Base-by-base conservation (phyloP, 257 asterid genomes). In the Penstemon barbatus region DNA sequence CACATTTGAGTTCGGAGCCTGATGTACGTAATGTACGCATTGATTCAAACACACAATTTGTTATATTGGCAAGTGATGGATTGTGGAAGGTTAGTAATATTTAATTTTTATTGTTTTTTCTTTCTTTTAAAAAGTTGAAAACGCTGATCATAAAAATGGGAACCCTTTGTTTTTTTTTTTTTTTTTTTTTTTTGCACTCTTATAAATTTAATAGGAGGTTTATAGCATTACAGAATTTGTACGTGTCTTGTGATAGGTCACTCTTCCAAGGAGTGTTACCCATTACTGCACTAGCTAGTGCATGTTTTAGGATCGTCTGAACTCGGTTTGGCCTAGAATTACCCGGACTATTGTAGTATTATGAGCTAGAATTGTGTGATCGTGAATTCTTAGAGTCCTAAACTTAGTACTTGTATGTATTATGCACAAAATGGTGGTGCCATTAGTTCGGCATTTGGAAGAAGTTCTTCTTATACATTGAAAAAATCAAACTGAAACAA, bases 11-110 rank as follows among this genome's bases (percentile, higher is more conserved):
- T 76, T 89, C 91, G 0, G 97, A 87, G 75, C 97, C 95, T 9
- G 95, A 89, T 72, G 79, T 89, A 38, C 48, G 81, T 57, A 72
- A 76, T 52, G 77, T 85, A 7, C 84, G 78, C 18, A 81, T 89
- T 44, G 85, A 85, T 68, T 70, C 83, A 0, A 74, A 59, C 40
- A 82, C 84, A 36, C 78, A 82, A 63, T 85, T 89, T 51, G 88
- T 71, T 13, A 87, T 89, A 67, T 77, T 89, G 84, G 97, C 97
- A 4, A 89, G 97, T 54, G 97, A 89, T 73, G 97, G 97, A 69
- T 74, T 89, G 76, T 89, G 97, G 97, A 89, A 89, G 95, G 97
- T 89, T 58, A 61, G 83, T 64, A 0, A 56, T 46, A 33, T 38
- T 4, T 39, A 50, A 62, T 50, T 51, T 4, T 41, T 53, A 15